These are phyloP conservation scores for Podila horticola DNA, from an alignment of 192 early-diverging fungal species.

Conservation along the genomic window DNA sequence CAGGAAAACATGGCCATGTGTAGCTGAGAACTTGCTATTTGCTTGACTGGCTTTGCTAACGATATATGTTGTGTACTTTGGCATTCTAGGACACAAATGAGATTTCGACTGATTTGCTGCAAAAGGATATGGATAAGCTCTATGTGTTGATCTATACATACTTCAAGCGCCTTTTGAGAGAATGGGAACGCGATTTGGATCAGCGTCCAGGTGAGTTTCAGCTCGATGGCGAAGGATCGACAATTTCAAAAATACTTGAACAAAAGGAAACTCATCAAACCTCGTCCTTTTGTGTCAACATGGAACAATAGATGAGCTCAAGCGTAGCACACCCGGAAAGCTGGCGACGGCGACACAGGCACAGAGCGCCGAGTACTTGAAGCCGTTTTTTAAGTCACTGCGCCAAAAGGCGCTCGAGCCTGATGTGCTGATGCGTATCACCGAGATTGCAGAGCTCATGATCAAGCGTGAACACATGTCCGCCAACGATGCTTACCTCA, in stretches of 20 bases:
- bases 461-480: conserved; percentile 89
- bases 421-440: conserved; percentile 90
- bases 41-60: neutral
- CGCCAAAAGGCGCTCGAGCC: conserved; percentile 78
- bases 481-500: conserved; percentile 94
- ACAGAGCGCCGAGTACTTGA: conserved; percentile 89
- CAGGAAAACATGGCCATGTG: neutral
- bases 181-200: conserved; percentile 87
- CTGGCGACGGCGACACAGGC: conserved; percentile 80
- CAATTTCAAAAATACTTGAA: neutral
- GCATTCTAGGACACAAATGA: conserved; percentile 71
- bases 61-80: neutral
- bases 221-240: neutral
- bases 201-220: conserved; percentile 62
- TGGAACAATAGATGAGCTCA: conserved; percentile 85
- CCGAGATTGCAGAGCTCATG: conserved; percentile 90
- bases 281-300: no score
- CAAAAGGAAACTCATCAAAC: neutral
- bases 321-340: conserved; percentile 84
- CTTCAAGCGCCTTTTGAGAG: conserved; percentile 83
- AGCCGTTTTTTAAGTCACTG: conserved; percentile 90
- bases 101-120: conserved; percentile 78
- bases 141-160: conserved; percentile 83
- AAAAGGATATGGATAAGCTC: conserved; percentile 79
- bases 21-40: neutral